phyloP scores from a whole-genome alignment of 805 yeast species.

The Yamadazyma phyllophila region DNA sequence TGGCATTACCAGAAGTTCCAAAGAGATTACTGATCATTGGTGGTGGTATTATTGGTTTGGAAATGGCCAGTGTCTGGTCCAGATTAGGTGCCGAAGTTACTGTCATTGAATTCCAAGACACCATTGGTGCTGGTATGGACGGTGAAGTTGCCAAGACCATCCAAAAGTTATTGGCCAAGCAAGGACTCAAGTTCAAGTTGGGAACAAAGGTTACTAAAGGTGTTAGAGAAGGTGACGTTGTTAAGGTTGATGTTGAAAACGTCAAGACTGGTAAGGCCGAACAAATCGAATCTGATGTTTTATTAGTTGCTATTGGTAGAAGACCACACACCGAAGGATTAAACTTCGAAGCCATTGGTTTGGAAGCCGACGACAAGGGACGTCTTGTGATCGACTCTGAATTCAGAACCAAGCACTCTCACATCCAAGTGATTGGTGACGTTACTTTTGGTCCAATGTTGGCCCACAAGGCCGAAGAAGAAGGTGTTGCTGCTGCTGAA shows the following conservation, averaged over 20 bases:
- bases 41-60: conserved; percentile 99
- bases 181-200: conserved; percentile 90
- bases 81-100: conserved; percentile 96
- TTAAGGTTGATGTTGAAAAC: conserved; percentile 83
- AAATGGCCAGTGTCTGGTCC: conserved; percentile 98
- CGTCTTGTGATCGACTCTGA: conserved; percentile 92
- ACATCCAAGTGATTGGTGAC: conserved; percentile 97
- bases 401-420: conserved; percentile 87
- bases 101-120: conserved; percentile 81
- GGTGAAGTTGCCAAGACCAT: conserved; percentile 87
- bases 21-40: conserved; percentile 91
- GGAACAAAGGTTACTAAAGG: conserved; percentile 90
- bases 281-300: conserved; percentile 81
- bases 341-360: conserved; percentile 81
- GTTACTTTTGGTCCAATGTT: conserved; percentile 98
- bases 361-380: conserved; percentile 89
- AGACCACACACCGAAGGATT: conserved; percentile 93
- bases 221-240: conserved; percentile 83
- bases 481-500: conserved; percentile 98
- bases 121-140: conserved; percentile 99
- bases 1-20: conserved; percentile 84
- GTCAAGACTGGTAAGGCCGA: conserved; percentile 82
- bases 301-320: conserved; percentile 97
- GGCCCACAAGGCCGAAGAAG: conserved; percentile 99
- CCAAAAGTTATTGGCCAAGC: conserved; percentile 88